A percentile compares a stretch with the other conserved stretches of the same genome.
phyloP scores from a whole-genome alignment of 495 filamentous ascomycete genomes.

The Talaromyces liani region DNA sequence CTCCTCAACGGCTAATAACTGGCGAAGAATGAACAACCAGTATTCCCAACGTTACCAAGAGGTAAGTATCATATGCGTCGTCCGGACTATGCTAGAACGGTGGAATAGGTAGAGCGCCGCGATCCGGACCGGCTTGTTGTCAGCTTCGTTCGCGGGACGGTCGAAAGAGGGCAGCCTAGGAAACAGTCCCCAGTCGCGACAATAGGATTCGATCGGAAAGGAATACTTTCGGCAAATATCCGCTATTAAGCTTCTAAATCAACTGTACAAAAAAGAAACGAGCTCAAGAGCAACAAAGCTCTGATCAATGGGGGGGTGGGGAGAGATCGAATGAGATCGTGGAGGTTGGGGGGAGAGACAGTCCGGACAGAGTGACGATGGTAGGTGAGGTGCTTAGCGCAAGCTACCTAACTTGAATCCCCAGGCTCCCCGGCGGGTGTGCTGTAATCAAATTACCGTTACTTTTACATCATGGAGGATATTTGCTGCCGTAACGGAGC shows the following conservation, averaged over 20 bases:
- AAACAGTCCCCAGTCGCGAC: not conserved
- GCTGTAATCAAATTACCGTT: not conserved
- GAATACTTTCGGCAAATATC: not conserved
- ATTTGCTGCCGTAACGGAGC: not conserved
- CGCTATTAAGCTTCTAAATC: not conserved
- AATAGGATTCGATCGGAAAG: not conserved
- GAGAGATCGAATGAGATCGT: not conserved
- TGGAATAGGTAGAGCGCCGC: not conserved
- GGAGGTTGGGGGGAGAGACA: not conserved
- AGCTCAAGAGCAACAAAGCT: conserved; percentile 6
- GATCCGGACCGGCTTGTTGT: not conserved
- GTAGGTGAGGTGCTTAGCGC: conserved; percentile 4
- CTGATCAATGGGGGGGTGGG: conserved; percentile 4
- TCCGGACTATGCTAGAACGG: not conserved
- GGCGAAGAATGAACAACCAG: not conserved
- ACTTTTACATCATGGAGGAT: not conserved
- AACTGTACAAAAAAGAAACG: not conserved
- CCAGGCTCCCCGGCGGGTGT: not conserved
- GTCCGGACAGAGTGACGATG: not conserved
- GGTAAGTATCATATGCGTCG: not conserved
- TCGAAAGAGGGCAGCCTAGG: not conserved
- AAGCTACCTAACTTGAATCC: not conserved
- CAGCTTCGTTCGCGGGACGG: not conserved
- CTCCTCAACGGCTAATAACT: not conserved
- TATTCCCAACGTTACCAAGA: not conserved